Conservation (phyloP, 768 basidiomycete species). For the Termitomyces sp. region DNA sequence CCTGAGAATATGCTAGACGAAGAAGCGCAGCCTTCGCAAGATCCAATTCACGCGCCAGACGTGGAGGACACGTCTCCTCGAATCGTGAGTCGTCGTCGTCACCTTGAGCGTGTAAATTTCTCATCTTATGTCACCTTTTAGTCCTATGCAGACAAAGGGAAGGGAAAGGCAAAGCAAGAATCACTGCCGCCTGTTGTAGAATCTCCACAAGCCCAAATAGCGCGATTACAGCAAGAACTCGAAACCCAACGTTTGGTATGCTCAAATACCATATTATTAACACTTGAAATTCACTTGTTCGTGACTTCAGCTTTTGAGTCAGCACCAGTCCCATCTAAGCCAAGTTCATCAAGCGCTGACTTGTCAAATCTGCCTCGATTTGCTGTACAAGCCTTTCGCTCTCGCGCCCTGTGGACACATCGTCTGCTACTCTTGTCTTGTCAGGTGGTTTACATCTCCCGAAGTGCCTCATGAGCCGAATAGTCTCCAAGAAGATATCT, state of each 20-base stretch:
- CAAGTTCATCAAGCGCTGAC: conserved; percentile 60
- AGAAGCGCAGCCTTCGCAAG: conserved; percentile 1
- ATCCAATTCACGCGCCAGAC: neutral
- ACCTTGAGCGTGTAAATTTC: neutral
- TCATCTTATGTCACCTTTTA: neutral
- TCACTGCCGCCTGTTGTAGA: conserved; percentile 15
- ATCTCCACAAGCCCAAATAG: conserved; percentile 23
- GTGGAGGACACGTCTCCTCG: conserved; percentile 5
- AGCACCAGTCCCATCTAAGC: conserved; percentile 48
- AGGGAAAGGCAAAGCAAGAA: conserved; percentile 29
- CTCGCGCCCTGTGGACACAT: conserved; percentile 75
- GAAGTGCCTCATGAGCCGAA: conserved; percentile 12
- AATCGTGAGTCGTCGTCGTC: conserved; percentile 16
- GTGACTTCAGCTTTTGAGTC: conserved; percentile 37
- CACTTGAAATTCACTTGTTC: neutral
- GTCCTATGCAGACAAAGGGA: conserved; percentile 33
- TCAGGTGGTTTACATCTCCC: conserved; percentile 68
- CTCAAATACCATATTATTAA: neutral
- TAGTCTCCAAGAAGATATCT: conserved; percentile 27
- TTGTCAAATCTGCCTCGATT: conserved; percentile 77
- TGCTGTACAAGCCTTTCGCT: conserved; percentile 68
- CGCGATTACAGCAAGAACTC: conserved; percentile 40
- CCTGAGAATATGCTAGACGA: neutral
- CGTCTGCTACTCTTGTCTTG: conserved; percentile 65
- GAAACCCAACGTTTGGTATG: conserved; percentile 34